Conservation (phyloP, 176 grass and related monocot species). For the Triticum turgidum region DNA sequence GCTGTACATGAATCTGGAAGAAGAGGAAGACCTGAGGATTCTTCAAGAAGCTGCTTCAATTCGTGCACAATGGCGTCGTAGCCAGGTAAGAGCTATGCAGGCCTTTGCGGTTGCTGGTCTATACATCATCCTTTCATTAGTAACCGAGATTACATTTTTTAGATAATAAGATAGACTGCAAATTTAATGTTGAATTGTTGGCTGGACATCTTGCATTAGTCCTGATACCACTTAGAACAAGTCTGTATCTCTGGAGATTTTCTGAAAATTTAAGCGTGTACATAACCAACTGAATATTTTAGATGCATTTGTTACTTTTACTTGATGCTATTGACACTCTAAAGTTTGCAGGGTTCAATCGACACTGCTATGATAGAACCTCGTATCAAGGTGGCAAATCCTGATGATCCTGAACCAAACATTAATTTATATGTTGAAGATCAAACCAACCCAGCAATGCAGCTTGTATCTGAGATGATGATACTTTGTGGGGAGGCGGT, state of each 20-base stretch:
- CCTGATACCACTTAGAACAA: conserved; percentile 6
- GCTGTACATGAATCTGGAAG: conserved; percentile 87
- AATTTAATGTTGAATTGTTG: background rate
- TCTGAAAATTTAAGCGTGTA: conserved; percentile 10
- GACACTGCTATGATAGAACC: conserved; percentile 88
- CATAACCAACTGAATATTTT: background rate
- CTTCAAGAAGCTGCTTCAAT: conserved; percentile 77
- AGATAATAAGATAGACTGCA: background rate
- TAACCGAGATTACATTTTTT: background rate
- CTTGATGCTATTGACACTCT: background rate
- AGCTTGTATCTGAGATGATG: conserved; percentile 97
- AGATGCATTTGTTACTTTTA: conserved; percentile 16
- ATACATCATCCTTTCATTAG: conserved; percentile 10
- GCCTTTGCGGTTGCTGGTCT: conserved; percentile 19
- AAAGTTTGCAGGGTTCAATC: conserved; percentile 67
- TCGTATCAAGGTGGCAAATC: conserved; percentile 84
- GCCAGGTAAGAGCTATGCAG: conserved; percentile 35
- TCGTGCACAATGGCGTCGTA: conserved; percentile 66
- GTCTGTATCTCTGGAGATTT: background rate
- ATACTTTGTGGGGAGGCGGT: conserved; percentile 89
- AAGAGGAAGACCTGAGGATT: conserved; percentile 85
- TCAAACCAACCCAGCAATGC: conserved; percentile 64
- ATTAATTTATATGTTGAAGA: conserved; percentile 86
- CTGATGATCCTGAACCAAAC: conserved; percentile 70
- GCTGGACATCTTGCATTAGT: background rate